Evolutionary conservation across 768 basidiomycete genomes (phyloP), one percentile per base, ranked within the genome.

Genomic region (Russula virescens): DNA sequence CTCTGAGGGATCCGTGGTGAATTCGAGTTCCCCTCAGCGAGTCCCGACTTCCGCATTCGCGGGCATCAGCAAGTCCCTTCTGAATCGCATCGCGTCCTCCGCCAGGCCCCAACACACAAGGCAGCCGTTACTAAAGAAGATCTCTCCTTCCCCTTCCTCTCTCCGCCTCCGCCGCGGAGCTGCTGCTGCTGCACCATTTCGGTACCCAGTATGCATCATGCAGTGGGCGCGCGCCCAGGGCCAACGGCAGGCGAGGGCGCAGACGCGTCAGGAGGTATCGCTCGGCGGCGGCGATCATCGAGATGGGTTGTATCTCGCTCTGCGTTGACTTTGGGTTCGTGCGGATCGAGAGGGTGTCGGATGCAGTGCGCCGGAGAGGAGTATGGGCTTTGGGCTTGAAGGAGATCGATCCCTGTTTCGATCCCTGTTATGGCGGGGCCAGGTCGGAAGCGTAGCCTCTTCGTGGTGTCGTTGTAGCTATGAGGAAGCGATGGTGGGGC

Each of bases 91-190:
- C 2, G 89, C 94, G 43, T 79, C 79, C 72, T 94, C 91, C 16
- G 79, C 82, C 58, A 94, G 74, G 6, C 92, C 93, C 94, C 94
- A 97, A 68, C 86, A 92, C 7, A 97, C 94, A 62, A 93, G 87
- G 67, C 84, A 90, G 3, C 94, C 94, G 66, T 91, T 93, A n/a
- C 82, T 80, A 71, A 97, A 97, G 72, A 95, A 96, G 13, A 94
- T 77, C 72, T 97, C 94, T 18, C 93, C 94, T 58, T 84, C 79
- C 60, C 75, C 21, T 78, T 83, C 23, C 75, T 10, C 2, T 26
- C 28, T 1, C 38, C 13, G n/a, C n/a, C n/a, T n/a, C n/a, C n/a
- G n/a, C n/a, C n/a, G n/a, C n/a, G n/a, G n/a, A n/a, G n/a, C n/a
- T n/a, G n/a, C n/a, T n/a, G n/a, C n/a, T n/a, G n/a, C n/a, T n/a